A percentile compares a stretch with the other conserved stretches of the same genome.
Evolutionary conservation across 768 basidiomycete species (phyloP).

Genomic region (Dentipellis sp.): DNA sequence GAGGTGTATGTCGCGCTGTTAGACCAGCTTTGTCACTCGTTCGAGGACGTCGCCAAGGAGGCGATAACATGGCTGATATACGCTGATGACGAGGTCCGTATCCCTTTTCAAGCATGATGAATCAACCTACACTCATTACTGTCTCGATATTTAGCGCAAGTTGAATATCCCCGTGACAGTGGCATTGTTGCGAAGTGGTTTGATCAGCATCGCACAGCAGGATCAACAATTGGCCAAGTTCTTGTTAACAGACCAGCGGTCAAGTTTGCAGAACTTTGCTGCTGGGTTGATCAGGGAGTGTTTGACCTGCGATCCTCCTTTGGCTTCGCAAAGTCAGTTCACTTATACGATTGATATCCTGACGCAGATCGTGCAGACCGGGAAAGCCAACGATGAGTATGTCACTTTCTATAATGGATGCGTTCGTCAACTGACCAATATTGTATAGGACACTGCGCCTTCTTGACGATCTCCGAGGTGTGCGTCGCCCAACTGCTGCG

Average conservation of each 20-base stretch:
- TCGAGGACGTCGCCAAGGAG: constrained; percentile 92
- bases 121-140: constrained; percentile 1
- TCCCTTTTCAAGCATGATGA: not conserved
- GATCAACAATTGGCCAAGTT: constrained; percentile 89
- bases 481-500: constrained; percentile 40
- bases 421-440: constrained; percentile 4
- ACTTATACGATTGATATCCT: constrained; percentile 75
- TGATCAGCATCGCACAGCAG: constrained; percentile 68
- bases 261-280: constrained; percentile 71
- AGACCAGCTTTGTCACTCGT: constrained; percentile 80
- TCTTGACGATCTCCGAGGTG: constrained; percentile 74
- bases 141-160: constrained; percentile 58
- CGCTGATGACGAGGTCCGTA: constrained; percentile 85
- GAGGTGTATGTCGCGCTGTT: constrained; percentile 90
- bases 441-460: constrained; percentile 51
- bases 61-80: constrained; percentile 95
- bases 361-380: constrained; percentile 56
- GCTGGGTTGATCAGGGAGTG: constrained; percentile 83
- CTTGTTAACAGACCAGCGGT: constrained; percentile 68
- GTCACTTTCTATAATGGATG: constrained; percentile 21
- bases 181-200: constrained; percentile 74
- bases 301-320: constrained; percentile 69
- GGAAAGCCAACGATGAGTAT: constrained; percentile 81
- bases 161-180: constrained; percentile 92
- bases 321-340: constrained; percentile 75